These are phyloP conservation scores for Serendipita sp. DNA, from an alignment of 768 basidiomycete genomes.

Conservation along the genomic window DNA sequence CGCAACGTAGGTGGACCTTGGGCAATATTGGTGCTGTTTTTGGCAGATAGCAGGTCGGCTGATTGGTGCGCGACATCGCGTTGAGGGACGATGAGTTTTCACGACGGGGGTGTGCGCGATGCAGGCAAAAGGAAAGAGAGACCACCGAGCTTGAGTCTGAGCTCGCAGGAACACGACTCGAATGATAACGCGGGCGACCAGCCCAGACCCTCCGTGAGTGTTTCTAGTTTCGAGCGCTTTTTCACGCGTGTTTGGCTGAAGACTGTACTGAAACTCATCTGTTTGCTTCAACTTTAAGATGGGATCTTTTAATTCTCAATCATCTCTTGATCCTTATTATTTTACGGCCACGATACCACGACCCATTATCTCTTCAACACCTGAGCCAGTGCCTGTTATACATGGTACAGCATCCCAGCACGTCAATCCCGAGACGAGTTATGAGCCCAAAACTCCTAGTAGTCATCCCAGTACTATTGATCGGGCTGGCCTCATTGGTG, in stretches of 20 bases:
- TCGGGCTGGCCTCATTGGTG: constrained; percentile 74
- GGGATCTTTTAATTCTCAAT: background rate
- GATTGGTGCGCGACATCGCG: background rate
- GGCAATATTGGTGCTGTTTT: background rate
- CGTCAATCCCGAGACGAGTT: constrained; percentile 14
- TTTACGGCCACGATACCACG: constrained; percentile 2
- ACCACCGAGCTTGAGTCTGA: background rate
- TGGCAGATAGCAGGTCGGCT: background rate
- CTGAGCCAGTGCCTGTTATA: background rate
- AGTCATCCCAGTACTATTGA: constrained; percentile 70
- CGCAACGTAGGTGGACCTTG: background rate
- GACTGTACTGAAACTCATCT: constrained; percentile 6
- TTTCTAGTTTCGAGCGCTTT: background rate
- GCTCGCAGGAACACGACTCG: background rate
- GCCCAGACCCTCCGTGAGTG: background rate
- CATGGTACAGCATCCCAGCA: background rate
- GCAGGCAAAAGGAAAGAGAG: constrained; percentile 1
- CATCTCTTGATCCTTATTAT: constrained; percentile 5
- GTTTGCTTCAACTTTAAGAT: background rate
- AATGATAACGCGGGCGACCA: background rate
- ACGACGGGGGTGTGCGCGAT: background rate
- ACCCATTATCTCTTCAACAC: constrained; percentile 8
- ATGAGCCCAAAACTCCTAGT: constrained; percentile 54
- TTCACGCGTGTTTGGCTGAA: background rate
- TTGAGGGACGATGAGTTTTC: background rate